Base-by-base conservation (phyloP, 2,329 filamentous ascomycete genomes). In the Colletotrichum sp. region DNA sequence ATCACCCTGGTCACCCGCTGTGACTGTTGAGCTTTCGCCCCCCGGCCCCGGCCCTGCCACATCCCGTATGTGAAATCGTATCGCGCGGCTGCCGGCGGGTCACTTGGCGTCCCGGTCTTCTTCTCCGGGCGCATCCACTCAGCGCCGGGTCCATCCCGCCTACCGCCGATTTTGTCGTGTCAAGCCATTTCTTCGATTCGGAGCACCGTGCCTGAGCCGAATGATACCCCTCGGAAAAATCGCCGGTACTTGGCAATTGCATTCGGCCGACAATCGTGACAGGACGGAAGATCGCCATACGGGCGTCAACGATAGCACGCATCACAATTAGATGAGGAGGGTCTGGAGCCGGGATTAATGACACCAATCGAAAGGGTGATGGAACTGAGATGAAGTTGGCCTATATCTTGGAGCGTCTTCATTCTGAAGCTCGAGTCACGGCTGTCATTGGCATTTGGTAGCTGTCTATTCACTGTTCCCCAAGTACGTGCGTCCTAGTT, bases 101-200 rank as follows among this genome's bases (percentile, higher is more conserved):
- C 57, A 39, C 66, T 73, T 73, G 71, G 66, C 71, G 39, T 63
- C 21, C 71, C 65, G 71, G 57, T 52, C 71, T 39, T 59, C 48
- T 18, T 39, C 32, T 28, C 68, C 72, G 72, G 14, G 16, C 65
- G 21, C n/a, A 60, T 48, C 72, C 68, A 71, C 72, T 18, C 24
- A 18, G 14, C 32, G 67, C 43, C 72, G 72, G 21, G n/a, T n/a
- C 43, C 43, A 52, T 21, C 48, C 72, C 72, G 65, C 68, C 26
- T 30, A n/a, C 59, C 68, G 68, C 39, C 59, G 59, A 9, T 36
- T 10, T 34, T 52, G 16, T 52, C n/a, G 24, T 30, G 63, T 26
- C 24, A 14, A 21, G 63, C 16, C 24, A 64, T 26, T 32, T 28
- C 16, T 34, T 18, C 36, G 21, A 52, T 52, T 32, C 18, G 24